A percentile compares a stretch with the other conserved stretches of the same genome.
phyloP scores from a whole-genome alignment of 495 filamentous ascomycete genomes.

The Geoglossum glabrum region DNA sequence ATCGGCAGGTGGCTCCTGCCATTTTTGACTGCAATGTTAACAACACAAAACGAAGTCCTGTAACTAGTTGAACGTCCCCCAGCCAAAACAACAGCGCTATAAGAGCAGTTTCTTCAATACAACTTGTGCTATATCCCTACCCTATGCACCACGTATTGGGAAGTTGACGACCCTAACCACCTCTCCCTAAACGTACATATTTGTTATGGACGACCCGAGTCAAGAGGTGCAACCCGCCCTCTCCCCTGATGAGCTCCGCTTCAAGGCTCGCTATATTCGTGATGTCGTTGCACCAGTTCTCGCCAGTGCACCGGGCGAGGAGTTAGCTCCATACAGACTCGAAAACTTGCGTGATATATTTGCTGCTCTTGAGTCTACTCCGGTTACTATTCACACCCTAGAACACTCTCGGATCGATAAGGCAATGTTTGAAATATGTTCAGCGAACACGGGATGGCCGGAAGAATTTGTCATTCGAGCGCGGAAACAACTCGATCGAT shows the following conservation, averaged over 20 bases:
- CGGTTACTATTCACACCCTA: neutral
- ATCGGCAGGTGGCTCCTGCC: no score
- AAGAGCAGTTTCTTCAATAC: no score
- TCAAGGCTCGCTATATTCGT: neutral
- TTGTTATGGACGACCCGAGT: neutral
- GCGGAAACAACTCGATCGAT: neutral
- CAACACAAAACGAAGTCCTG: no score
- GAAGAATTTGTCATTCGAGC: neutral
- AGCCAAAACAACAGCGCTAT: no score
- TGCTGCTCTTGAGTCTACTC: neutral
- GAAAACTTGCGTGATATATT: neutral
- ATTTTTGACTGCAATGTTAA: no score
- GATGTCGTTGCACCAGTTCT: neutral
- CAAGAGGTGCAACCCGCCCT: neutral
- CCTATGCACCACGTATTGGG: no score
- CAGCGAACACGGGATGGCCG: neutral
- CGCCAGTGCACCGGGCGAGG: neutral
- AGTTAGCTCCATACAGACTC: neutral
- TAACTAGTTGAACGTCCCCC: no score
- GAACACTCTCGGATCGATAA: conserved; percentile 1
- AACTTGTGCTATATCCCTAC: no score
- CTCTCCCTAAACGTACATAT: neutral
- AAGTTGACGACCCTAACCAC: no score
- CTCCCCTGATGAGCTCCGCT: neutral
- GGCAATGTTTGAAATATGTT: neutral